Conservation (phyloP, 495 filamentous ascomycete genomes). For the Parachaetomium inaequale region DNA sequence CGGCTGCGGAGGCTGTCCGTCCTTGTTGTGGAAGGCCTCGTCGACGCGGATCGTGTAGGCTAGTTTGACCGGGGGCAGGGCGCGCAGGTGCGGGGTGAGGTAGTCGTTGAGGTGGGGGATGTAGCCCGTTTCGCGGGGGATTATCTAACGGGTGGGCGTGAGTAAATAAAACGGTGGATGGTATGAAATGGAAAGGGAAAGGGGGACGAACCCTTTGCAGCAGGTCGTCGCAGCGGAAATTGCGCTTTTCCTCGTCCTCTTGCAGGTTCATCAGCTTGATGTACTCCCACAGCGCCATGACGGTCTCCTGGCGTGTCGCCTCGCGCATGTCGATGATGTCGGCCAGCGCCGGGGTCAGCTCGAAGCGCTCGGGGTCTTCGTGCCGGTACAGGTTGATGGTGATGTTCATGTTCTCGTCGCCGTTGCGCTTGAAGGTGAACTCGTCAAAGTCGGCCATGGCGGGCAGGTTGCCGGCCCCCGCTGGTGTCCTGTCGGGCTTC, state of each 20-base stretch:
- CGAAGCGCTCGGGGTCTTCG: conserved; percentile 80
- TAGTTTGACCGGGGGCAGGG: conserved; percentile 78
- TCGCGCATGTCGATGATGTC: conserved; percentile 83
- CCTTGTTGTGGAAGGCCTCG: conserved; percentile 68
- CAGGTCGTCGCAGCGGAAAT: conserved; percentile 82
- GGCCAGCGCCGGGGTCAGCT: conserved; percentile 69
- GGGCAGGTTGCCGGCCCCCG: conserved; percentile 45
- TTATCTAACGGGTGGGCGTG: conserved; percentile 56
- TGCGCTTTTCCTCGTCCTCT: conserved; percentile 89
- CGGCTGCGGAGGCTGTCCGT: conserved; percentile 53
- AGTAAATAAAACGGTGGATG: conserved; percentile 4
- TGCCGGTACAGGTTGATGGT: conserved; percentile 83
- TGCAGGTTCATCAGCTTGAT: conserved; percentile 79
- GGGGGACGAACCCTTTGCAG: conserved; percentile 59
- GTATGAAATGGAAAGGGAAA: neutral
- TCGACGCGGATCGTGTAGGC: conserved; percentile 94
- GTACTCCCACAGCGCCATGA: conserved; percentile 94
- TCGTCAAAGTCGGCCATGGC: conserved; percentile 78
- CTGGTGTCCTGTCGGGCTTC: conserved; percentile 58
- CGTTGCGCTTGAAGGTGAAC: conserved; percentile 82
- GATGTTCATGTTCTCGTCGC: conserved; percentile 89
- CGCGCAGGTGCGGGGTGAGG: conserved; percentile 67
- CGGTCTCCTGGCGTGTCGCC: conserved; percentile 78
- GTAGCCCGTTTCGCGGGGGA: conserved; percentile 70
- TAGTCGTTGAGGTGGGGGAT: conserved; percentile 85